Base-by-base conservation (phyloP, 2,329 filamentous ascomycete genomes). In the Nakataea oryzae region DNA sequence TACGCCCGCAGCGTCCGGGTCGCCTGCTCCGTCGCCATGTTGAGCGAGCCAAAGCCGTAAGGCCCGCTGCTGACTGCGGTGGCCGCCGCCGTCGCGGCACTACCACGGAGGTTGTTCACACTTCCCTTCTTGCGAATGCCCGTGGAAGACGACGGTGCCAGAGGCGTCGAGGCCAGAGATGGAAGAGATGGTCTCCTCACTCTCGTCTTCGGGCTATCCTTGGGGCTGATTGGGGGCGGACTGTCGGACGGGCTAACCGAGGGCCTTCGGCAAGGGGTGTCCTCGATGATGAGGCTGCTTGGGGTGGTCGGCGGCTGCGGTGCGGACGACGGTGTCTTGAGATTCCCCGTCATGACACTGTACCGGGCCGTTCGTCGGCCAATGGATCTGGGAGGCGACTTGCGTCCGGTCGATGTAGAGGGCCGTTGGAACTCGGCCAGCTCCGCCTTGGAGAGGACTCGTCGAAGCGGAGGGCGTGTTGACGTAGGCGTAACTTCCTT, bases 381-480 rank as follows among this genome's bases (percentile, higher is more conserved):
- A 7, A 87, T 65, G 0, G 78, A 75, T 62, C 84, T 76, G 1
- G 83, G 80, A 0, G 85, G 84, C 1, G 84, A 86, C 28, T 77
- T 78, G 57, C 81, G 78, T 3, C 82, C 81, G 9, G 73, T 70
- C 11, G 76, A 72, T 11, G 77, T 69, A 0, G 78, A 76, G 4
- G 81, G 76, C 5, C 83, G 76, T 65, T 86, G 84, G 64, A 96
- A 93, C 64, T 93, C 90, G 11, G 91, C 89, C 54, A 97, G 78
- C 69, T 97, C 93, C 0, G 89, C 87, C 68, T 90, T 91, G 1
- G 93, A 96, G 34, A 97, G 79, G 11, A 99, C 89, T 62, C 90
- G 89, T 61, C 95, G 84, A 41, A 97, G 76, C 4, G 93, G 93
- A 47, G 88, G 90, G 32, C 86, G 86, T 50, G 81, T 79, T 1